Evolutionary conservation across 108 stramenopile genomes (phyloP).

Genomic region (Nannochloropsis gaditana): DNA sequence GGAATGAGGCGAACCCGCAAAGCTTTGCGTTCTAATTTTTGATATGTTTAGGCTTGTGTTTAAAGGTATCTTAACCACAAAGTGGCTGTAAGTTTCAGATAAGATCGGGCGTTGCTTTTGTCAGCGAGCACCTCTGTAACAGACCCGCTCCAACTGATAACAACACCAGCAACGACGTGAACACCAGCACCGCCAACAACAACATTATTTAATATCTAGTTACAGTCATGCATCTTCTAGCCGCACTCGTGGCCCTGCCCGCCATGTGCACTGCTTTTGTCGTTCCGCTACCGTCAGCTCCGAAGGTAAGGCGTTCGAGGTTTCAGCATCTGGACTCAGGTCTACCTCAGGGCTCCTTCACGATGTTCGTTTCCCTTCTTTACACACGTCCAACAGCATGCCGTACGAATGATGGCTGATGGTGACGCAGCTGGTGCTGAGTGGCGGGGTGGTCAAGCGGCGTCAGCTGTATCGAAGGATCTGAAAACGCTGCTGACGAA

Average conservation of each 20-base stretch:
- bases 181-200: too few species aligned
- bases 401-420: conserved; percentile 3
- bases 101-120: too few species aligned
- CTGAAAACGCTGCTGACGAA: conserved; percentile 69
- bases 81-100: too few species aligned
- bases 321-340: neutral
- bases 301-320: conserved; percentile 1
- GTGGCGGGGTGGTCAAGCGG: conserved; percentile 3
- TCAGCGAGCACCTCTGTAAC: too few species aligned
- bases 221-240: neutral
- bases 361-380: neutral
- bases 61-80: too few species aligned
- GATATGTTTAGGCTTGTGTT: too few species aligned
- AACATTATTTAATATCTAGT: neutral
- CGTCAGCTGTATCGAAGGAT: conserved; percentile 58
- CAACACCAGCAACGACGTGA: too few species aligned
- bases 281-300: neutral
- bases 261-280: neutral
- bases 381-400: neutral
- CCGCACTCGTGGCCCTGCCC: neutral
- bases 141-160: too few species aligned
- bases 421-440: neutral
- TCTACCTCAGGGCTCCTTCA: too few species aligned
- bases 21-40: too few species aligned
- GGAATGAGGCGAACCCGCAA: too few species aligned